Evolutionary conservation across 768 basidiomycete genomes (phyloP), one percentile per base, ranked within the genome.

Genomic region (Suillus alpinus): DNA sequence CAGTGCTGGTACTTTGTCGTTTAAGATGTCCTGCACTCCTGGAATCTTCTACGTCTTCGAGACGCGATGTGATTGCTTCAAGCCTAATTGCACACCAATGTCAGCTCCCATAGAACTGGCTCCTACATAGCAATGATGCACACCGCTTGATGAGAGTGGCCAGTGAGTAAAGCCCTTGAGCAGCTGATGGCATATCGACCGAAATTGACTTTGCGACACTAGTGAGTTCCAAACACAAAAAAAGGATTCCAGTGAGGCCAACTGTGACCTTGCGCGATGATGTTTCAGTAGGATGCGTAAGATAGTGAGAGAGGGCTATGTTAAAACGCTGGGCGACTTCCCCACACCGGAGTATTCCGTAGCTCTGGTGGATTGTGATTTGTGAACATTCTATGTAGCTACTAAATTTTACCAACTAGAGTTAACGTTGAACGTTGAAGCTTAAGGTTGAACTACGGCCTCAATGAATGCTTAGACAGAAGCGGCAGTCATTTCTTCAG

Each of bases 61-160:
- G 85, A 37, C 97, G 86, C 47, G 91, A 92, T 6, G 94, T 95
- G 9, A 94, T 92, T 29, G 97, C 97, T 80, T 95, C 91, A 56
- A 94, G 84, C 65, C 95, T 95, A 69, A 34, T 36, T 23, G 7
- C 6, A 46, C 37, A 32, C 66, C 57, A 58, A 41, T 51, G 34
- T 50, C 16, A 52, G 49, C 44, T 61, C 23, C 23, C 56, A 37
- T 59, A 60, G 40, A 65, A 18, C 16, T 39, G 8, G 52, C 16
- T 58, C 23, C 14, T 43, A 64, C 37, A 47, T 9, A 16, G 26
- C 9, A 52, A 44, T 52, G 51, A 34, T 47, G 69, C 80, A 59
- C 69, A 90, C 90, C 91, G 85, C 75, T 92, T 93, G 73, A 91
- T 89, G 62, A 93, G 86, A 10, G 91, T 93, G 31, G 89, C 86